Percentiles rank a stretch among this genome's conserved stretches.
Evolutionary conservation across 495 filamentous ascomycete genomes (phyloP).

Genomic region (Penicillium flavigenum): DNA sequence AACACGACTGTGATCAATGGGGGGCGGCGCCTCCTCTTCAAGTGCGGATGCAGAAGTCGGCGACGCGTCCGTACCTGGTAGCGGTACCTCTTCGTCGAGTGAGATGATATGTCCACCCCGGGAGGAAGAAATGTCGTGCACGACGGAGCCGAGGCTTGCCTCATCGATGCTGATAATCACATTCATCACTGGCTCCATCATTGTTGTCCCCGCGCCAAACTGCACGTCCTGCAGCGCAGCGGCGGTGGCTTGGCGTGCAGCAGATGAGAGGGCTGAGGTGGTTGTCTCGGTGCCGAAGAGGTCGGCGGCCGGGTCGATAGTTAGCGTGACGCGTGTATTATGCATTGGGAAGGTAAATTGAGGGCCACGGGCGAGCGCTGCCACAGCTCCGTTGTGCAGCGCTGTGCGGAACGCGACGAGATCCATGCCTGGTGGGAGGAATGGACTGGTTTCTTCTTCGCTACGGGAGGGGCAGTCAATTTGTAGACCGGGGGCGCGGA

Average conservation of each 20-base stretch:
- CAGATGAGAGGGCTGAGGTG: conserved; percentile 72
- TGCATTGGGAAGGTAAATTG: conserved; percentile 73
- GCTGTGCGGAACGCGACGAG: conserved; percentile 59
- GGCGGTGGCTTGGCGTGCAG: conserved; percentile 69
- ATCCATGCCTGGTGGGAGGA: conserved; percentile 59
- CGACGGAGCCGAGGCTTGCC: conserved; percentile 74
- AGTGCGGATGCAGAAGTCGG: conserved; percentile 11
- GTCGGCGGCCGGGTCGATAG: conserved; percentile 62
- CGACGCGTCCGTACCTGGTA: conserved; percentile 29
- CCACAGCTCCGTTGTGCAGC: conserved; percentile 74
- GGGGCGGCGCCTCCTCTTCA: conserved; percentile 29
- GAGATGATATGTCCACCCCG: conserved; percentile 84
- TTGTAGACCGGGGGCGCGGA: conserved; percentile 48
- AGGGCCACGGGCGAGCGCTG: conserved; percentile 83
- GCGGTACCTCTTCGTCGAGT: conserved; percentile 61
- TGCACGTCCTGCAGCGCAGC: conserved; percentile 57
- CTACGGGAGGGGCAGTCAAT: conserved; percentile 37
- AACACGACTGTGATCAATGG: conserved; percentile 66
- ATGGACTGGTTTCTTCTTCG: conserved; percentile 36
- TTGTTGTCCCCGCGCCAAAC: conserved; percentile 44
- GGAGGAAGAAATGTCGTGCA: conserved; percentile 80
- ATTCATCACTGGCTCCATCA: conserved; percentile 93
- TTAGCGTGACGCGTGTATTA: conserved; percentile 64
- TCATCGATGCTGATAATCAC: conserved; percentile 84
- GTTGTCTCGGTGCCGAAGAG: conserved; percentile 67